Conservation (phyloP, 345 rosid species). For the Noccaea bulbosa region DNA sequence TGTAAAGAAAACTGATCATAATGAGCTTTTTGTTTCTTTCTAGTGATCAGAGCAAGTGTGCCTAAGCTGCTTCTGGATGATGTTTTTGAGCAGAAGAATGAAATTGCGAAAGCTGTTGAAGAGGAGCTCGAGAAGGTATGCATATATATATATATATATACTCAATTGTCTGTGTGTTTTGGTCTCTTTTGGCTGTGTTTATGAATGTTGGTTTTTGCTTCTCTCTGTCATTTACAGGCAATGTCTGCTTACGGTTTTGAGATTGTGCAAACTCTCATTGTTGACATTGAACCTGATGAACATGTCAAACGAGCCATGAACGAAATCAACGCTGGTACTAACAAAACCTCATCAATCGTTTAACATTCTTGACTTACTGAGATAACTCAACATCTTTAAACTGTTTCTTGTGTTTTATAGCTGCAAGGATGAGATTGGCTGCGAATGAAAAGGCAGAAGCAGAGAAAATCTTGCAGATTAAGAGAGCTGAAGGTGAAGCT, state of each 20-base stretch:
- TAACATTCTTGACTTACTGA: neutral
- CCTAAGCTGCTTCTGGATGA: conserved; percentile 55
- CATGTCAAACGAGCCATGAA: conserved; percentile 62
- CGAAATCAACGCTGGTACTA: conserved; percentile 57
- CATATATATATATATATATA: neutral
- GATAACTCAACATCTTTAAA: neutral
- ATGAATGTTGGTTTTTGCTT: neutral
- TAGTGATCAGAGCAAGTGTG: conserved; percentile 63
- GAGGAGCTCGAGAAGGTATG: conserved; percentile 59
- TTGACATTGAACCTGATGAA: conserved; percentile 61
- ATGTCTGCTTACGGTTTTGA: conserved; percentile 63
- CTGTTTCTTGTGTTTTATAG: conserved; percentile 21
- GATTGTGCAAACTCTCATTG: conserved; percentile 61
- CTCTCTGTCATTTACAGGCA: conserved; percentile 42
- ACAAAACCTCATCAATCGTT: neutral
- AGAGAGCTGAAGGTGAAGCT: conserved; percentile 50
- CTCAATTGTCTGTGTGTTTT: conserved; percentile 10
- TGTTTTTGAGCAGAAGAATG: conserved; percentile 66
- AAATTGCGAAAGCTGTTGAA: conserved; percentile 59
- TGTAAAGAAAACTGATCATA: neutral
- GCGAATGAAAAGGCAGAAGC: conserved; percentile 50
- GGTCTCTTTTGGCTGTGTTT: neutral
- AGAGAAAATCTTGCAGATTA: conserved; percentile 46
- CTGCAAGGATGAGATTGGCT: conserved; percentile 48
- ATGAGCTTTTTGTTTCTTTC: neutral